phyloP scores from a whole-genome alignment of 2,329 filamentous ascomycete species.

The Bretziella fagacearum region DNA sequence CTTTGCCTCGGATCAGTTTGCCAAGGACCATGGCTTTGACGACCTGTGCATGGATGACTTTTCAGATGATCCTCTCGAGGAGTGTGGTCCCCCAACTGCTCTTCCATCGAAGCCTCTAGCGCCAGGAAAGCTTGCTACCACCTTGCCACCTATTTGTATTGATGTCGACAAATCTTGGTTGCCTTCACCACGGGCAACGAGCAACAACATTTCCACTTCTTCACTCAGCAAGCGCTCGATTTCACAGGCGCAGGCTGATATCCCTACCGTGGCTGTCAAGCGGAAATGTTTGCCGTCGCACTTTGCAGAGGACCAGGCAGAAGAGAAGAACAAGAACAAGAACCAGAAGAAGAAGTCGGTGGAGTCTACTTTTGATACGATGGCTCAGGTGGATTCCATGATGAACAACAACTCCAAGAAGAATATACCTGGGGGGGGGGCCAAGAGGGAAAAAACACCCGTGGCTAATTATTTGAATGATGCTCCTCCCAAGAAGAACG shows the following conservation, averaged over 20 bases:
- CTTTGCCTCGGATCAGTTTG: slow-evolving; percentile 6
- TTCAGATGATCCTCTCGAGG: slow-evolving; percentile 12
- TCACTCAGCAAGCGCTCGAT: background rate
- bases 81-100: slow-evolving; percentile 5
- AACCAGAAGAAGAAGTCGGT: background rate
- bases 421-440: too few species aligned
- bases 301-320: background rate
- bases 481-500: background rate
- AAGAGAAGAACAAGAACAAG: background rate
- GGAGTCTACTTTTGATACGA: background rate
- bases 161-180: too few species aligned
- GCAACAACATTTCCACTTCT: background rate
- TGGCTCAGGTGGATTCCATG: slow-evolving; percentile 3
- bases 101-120: slow-evolving; percentile 5
- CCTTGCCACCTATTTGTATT: slow-evolving; percentile 3
- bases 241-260: slow-evolving; percentile 1
- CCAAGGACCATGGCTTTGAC: slow-evolving; percentile 13
- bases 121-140: slow-evolving; percentile 4
- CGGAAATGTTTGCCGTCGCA: slow-evolving; percentile 5
- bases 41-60: slow-evolving; percentile 13
- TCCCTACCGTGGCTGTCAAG: slow-evolving; percentile 9
- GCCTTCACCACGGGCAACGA: background rate
- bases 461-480: too few species aligned
- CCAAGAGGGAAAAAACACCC: background rate
- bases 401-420: background rate